These are phyloP conservation scores for Auriscalpium vulgare DNA, from an alignment of 768 basidiomycete genomes.

Conservation along the genomic window DNA sequence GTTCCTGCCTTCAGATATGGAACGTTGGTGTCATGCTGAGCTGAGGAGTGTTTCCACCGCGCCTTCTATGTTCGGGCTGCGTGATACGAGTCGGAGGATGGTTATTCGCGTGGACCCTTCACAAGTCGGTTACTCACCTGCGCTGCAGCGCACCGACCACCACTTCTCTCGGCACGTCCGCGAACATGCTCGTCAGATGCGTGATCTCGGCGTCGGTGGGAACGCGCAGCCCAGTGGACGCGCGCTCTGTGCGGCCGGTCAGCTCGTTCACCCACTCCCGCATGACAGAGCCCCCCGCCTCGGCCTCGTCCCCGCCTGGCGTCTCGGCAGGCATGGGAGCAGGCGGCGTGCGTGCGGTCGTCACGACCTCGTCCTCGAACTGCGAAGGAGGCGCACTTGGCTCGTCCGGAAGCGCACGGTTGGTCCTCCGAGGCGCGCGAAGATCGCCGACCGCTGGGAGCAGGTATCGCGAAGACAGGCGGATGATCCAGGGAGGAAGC, in stretches of 20 bases:
- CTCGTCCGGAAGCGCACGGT: conserved; percentile 65
- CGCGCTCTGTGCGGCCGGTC: conserved; percentile 53
- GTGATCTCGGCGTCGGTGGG: conserved; percentile 72
- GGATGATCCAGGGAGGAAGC: conserved; percentile 50
- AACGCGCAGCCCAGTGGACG: conserved; percentile 51
- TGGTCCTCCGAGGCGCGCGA: conserved; percentile 55
- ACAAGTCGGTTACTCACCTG: conserved; percentile 43
- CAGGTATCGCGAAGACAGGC: conserved; percentile 49
- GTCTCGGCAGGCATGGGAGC: conserved; percentile 9
- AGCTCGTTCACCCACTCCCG: conserved; percentile 77
- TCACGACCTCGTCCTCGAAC: conserved; percentile 52
- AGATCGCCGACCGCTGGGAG: conserved; percentile 62
- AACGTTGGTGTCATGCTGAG: conserved; percentile 18
- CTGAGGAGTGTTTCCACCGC: conserved; percentile 76
- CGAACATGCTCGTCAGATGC: conserved; percentile 77
- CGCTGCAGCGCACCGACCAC: conserved; percentile 73
- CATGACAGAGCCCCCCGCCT: conserved; percentile 41
- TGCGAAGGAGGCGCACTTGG: conserved; percentile 10
- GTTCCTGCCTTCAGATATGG: no score
- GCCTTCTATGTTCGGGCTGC: conserved; percentile 67
- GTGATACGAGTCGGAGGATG: conserved; percentile 1
- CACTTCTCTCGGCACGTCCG: conserved; percentile 63
- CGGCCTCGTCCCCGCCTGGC: conserved; percentile 3
- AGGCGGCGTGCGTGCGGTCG: conserved; percentile 43
- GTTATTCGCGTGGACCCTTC: neutral